Evolutionary conservation across 1,284 basidiomycete species (phyloP), one percentile per base, ranked within the genome.

Genomic region (Vanrija sp.): DNA sequence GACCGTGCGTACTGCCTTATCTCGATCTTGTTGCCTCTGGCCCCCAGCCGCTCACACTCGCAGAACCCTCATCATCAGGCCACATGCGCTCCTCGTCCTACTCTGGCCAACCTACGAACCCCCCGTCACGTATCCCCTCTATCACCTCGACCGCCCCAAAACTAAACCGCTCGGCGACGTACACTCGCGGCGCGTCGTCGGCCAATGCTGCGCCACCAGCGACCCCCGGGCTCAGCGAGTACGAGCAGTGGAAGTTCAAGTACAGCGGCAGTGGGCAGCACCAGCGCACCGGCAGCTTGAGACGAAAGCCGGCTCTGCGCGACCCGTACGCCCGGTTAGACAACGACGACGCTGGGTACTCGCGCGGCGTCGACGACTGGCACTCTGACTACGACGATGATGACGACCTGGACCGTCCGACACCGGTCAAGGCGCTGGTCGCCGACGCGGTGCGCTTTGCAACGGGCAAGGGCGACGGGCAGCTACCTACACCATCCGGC

Each of bases 381-480:
- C 56, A 45, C 2, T 60, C 59, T 1, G 64, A 61, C 23, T 51
- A 56, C 10, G 60, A 62, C 23, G 57, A 58, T 18, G 54, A 57
- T 23, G 51, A 54, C 16, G 52, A 52, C 14, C 18, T 59, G 3
- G 57, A 55, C n/a, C 49, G 52, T 15, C 25, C 48, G 0, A 24
- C 47, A 8, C 60, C 50, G 9, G 42, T 47, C 25, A 59, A 56
- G 41, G 49, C 44, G 9, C 56, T 54, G 16, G 51, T 54, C 0
- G 54, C 51, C 10, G 57, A 62, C 8, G 59, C 54, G 3, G 44
- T 50, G n/a, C 54, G 60, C 3, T 50, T 46, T 2, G 47, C 47
- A 14, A 53, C 19, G 19, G 47, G 48, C 3, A 51, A 55, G 14
- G 51, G 47, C 19, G 61, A 63, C n/a, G 50, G 49, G 15, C 36